Evolutionary conservation across 75 land plant species (phyloP).

Genomic region (Larix kaempferi): DNA sequence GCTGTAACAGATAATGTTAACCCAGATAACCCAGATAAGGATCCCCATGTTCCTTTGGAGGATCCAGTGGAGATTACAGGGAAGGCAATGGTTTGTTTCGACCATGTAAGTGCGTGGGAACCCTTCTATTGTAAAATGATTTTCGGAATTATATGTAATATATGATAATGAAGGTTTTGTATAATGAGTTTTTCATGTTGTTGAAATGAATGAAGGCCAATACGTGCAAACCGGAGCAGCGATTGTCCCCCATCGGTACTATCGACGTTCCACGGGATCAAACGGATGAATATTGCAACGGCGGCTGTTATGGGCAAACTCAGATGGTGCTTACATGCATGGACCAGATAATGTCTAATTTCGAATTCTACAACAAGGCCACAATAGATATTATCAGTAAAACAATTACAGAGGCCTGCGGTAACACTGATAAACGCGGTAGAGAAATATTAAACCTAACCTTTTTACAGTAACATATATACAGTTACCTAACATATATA

Average conservation of each 20-base stretch:
- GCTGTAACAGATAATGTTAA: too few relatives aligned
- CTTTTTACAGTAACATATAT: too few relatives aligned
- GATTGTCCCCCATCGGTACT: slow-evolving; percentile 31
- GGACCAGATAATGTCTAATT: slow-evolving; percentile 27
- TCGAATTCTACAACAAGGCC: slow-evolving; percentile 52
- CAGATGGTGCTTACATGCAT: slow-evolving; percentile 52
- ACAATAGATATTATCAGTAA: slow-evolving; percentile 28
- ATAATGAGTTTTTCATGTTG: not conserved
- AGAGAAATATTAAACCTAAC: too few relatives aligned
- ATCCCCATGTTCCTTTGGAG: too few relatives aligned
- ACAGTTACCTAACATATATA: too few relatives aligned
- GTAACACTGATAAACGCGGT: too few relatives aligned
- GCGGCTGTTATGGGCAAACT: slow-evolving; percentile 53
- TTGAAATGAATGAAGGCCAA: not conserved
- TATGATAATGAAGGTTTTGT: not conserved
- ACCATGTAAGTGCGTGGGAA: not conserved
- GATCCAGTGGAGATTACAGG: not conserved
- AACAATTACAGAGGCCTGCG: slow-evolving; percentile 40
- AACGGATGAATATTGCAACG: slow-evolving; percentile 43
- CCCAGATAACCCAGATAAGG: too few relatives aligned
- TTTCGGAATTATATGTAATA: not conserved
- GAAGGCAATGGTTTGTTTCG: not conserved
- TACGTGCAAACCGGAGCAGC: not conserved
- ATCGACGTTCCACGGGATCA: slow-evolving; percentile 33
- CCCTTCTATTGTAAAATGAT: not conserved